These are phyloP conservation scores for Rhododendron molle DNA, from an alignment of 148 eudicot genomes.

Conservation along the genomic window DNA sequence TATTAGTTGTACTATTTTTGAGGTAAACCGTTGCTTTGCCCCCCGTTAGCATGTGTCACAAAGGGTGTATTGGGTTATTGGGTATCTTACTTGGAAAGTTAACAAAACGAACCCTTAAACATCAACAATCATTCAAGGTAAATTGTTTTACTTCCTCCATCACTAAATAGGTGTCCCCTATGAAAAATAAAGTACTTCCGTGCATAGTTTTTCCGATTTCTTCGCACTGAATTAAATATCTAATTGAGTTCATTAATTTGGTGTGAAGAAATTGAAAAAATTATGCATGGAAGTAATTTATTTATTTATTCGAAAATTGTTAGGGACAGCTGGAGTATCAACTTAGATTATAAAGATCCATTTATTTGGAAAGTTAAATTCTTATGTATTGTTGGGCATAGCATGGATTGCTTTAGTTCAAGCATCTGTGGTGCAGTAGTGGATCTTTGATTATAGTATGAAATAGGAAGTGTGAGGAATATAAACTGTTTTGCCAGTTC, in stretches of 20 bases:
- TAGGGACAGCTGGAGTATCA: not conserved
- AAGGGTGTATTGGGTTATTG: not conserved
- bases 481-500: not conserved
- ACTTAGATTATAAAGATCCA: not conserved
- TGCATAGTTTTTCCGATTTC: too few relatives aligned
- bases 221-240: too few relatives aligned
- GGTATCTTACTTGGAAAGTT: not conserved
- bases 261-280: too few relatives aligned
- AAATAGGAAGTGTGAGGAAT: not conserved
- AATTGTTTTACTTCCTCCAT: too few relatives aligned
- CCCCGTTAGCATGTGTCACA: not conserved
- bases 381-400: not conserved
- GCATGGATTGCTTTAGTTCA: not conserved
- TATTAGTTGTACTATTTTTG: too few relatives aligned
- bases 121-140: not conserved
- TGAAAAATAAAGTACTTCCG: too few relatives aligned
- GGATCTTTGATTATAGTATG: not conserved
- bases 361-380: not conserved
- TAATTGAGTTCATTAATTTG: too few relatives aligned
- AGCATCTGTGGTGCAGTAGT: not conserved
- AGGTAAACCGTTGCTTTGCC: not conserved
- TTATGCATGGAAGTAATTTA: too few relatives aligned
- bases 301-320: too few relatives aligned
- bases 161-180: too few relatives aligned
- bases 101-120: not conserved